Evolutionary conservation across 164 flowering plant genomes (phyloP).

Genomic region (Brasenia schreberi): DNA sequence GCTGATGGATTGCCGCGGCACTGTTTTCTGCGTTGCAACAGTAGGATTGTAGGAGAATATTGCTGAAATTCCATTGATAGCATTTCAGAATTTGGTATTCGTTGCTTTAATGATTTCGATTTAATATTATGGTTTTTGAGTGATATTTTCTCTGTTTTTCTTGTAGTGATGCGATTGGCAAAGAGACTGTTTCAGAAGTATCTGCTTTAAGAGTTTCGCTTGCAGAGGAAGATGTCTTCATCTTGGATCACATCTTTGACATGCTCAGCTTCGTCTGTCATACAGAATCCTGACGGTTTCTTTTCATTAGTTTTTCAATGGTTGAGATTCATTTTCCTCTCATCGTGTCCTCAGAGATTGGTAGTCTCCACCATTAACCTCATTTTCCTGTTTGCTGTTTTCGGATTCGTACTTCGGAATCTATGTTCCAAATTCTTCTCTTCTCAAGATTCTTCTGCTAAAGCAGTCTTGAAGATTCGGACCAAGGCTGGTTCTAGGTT

Average conservation of each 20-base stretch:
- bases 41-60: too few relatives aligned
- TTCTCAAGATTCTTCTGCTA: conserved; percentile 19
- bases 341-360: conserved; percentile 80
- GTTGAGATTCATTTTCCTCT: conserved; percentile 61
- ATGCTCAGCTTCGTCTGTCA: conserved; percentile 22
- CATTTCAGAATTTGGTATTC: too few relatives aligned
- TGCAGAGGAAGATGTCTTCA: not conserved
- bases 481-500: conserved; percentile 33
- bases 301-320: conserved; percentile 28
- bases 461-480: conserved; percentile 8
- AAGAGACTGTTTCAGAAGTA: not conserved
- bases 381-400: conserved; percentile 37
- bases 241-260: conserved; percentile 37
- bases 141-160: not conserved
- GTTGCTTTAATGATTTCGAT: too few relatives aligned
- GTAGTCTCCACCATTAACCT: conserved; percentile 36
- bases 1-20: too few relatives aligned
- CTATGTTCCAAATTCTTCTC: conserved; percentile 27
- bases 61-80: too few relatives aligned
- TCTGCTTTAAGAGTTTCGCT: not conserved
- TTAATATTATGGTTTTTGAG: too few relatives aligned
- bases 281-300: conserved; percentile 9
- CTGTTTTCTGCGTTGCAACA: too few relatives aligned
- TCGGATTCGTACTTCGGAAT: conserved; percentile 28
- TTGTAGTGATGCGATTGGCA: not conserved